Evolutionary conservation across 2,329 filamentous ascomycete species (phyloP).

Genomic region (Penicillium sp.): DNA sequence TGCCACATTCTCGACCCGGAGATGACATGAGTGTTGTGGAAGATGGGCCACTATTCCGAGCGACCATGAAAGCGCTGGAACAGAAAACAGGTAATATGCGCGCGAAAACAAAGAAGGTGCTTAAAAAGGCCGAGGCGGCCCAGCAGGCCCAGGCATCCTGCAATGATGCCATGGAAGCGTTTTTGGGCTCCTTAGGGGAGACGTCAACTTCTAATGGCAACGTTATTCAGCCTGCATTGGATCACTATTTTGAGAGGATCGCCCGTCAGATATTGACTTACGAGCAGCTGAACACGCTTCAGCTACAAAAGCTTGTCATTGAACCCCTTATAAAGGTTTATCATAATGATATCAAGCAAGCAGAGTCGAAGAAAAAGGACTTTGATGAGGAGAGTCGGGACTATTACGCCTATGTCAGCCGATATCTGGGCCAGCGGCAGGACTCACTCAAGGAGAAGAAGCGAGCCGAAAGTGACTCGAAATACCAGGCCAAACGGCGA

Average conservation of each 20-base stretch:
- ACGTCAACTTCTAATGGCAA: constrained; percentile 89
- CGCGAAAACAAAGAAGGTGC: constrained; percentile 88
- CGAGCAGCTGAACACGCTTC: constrained; percentile 77
- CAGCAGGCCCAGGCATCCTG: constrained; percentile 75
- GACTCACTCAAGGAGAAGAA: constrained; percentile 98
- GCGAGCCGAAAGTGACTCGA: constrained; percentile 87
- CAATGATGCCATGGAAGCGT: constrained; percentile 80
- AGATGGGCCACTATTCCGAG: constrained; percentile 92
- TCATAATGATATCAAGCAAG: constrained; percentile 94
- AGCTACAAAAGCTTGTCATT: constrained; percentile 90
- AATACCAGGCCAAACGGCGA: constrained; percentile 89
- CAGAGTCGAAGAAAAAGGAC: constrained; percentile 92
- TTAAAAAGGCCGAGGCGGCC: constrained; percentile 90
- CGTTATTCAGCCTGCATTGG: constrained; percentile 92
- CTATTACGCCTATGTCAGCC: constrained; percentile 92
- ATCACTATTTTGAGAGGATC: constrained; percentile 98
- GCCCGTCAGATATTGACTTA: constrained; percentile 86
- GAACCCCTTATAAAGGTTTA: constrained; percentile 91
- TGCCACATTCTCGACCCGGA: constrained; percentile 79
- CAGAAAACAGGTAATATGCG: constrained; percentile 97
- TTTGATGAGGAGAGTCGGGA: constrained; percentile 99
- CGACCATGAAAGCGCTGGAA: constrained; percentile 93
- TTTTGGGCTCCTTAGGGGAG: constrained; percentile 83
- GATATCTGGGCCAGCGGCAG: constrained; percentile 93
- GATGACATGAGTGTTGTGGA: constrained; percentile 84